Base-by-base conservation (phyloP, 139 green algal genomes). In the Haematococcus sp. region DNA sequence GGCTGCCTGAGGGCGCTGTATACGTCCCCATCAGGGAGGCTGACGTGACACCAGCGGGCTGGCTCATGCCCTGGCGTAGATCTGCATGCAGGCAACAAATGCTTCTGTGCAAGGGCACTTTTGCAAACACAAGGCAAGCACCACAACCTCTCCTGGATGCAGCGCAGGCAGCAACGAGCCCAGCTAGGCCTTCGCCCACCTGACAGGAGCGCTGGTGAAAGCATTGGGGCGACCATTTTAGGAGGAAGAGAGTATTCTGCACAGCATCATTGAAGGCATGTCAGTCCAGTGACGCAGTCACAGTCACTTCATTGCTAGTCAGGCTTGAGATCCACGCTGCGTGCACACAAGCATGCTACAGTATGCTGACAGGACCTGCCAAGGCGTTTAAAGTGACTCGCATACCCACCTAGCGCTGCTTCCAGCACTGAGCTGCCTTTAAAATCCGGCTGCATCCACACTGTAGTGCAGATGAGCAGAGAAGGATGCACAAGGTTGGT, bases 381-480 rank as follows among this genome's bases (percentile, higher is more conserved):
- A n/a, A 61, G 27, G 54, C 11, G 28, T 23, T 61, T 61, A 32
- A 61, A 61, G 16, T 28, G 16, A 61, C 54, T 61, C 9, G 22
- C 22, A 27, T 7, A 4, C 69, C 61, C 31, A 77, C 72, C 63
- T 51, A 49, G 60, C 1, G 72, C 72, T 33, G 63, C 43, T 15
- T 78, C 73, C n/a, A 66, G 11, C 32, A 78, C 69, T 1, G 73
- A 67, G 0, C 25, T 52, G 1, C 61, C 49, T 17, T 25, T 68
- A 28, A 78, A 20, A 34, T 78, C 73, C 51, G 73, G 73, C 17
- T 60, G 17, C 33, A 78, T 25, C 15, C 16, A 22, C 7, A 78
- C 73, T 78, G 63, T 25, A 46, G 23, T 25, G 22, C 54, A 27
- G 11, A 20, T 13, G 17, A 20, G 40, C 40, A 49, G 7, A 49